Evolutionary conservation across 208 protist species (phyloP), one percentile per base, ranked within the genome.

Genomic region (Leishmania arabica): DNA sequence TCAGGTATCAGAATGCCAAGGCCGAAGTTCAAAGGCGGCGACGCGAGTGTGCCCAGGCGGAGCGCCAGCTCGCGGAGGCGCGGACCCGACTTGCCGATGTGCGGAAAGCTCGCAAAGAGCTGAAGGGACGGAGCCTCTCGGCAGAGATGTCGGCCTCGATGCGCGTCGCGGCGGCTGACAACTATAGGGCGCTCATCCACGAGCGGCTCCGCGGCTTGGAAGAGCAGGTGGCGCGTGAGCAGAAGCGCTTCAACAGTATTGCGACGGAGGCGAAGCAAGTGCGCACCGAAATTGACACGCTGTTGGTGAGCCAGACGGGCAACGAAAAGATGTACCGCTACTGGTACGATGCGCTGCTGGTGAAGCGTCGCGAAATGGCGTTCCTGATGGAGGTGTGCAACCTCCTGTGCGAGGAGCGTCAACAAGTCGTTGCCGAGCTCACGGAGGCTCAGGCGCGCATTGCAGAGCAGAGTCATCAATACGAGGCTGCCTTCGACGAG

Each of bases 341-440:
- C 37, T 85, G 94, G 37, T 95, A 99, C 82, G 79, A 85, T 45
- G 92, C 98, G 54, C 83, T 99, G 49, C 74, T 91, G n/a, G 93
- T 97, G 49, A 89, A 97, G 74, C 94, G 97, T 81, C 93, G 95
- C 70, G 88, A 97, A 78, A 99, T 99, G 88, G 91, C 95, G 1
- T 95, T 95, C 54, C 81, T 99, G 58, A 98, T 99, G 51, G 98
- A 98, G 82, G 89, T 97, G 8, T 97, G 92, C 84, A 95, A 94
- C 77, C 80, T 95, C n/a, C 60, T 96, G 17, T 94, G 91, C 69
- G 93, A 97, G 85, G 95, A 98, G 82, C 90, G 94, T 9, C 88
- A 94, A 87, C 71, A 79, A 45, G 78, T 92, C 81, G 70, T 85
- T 17, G 72, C 86, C 74, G 87, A 93, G 64, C 80, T 95, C 68